Conservation (phyloP, 768 basidiomycete species). For the Tephrocybe sp. region DNA sequence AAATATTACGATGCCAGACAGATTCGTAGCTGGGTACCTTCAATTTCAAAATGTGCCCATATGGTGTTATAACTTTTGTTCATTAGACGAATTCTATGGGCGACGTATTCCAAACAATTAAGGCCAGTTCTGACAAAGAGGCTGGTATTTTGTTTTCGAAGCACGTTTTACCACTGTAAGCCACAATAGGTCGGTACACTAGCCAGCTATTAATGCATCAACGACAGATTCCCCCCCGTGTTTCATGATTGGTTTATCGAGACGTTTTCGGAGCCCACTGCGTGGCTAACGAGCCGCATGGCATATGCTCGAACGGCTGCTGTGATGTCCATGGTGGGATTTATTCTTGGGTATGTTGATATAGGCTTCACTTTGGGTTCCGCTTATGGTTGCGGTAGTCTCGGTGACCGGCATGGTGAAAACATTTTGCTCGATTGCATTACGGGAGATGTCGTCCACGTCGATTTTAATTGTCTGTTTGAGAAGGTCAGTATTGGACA, state of each 20-base stretch:
- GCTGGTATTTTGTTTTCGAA: slow-evolving; percentile 48
- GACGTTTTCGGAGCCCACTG: slow-evolving; percentile 94
- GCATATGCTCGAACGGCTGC: slow-evolving; percentile 87
- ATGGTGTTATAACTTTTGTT: background rate
- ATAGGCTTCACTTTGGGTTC: background rate
- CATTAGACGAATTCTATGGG: slow-evolving; percentile 43
- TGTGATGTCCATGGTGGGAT: slow-evolving; percentile 99
- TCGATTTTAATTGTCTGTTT: slow-evolving; percentile 97
- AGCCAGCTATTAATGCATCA: background rate
- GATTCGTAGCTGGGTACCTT: slow-evolving; percentile 39
- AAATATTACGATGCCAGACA: slow-evolving; percentile 57
- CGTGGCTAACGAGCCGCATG: slow-evolving; percentile 89
- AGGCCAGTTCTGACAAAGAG: slow-evolving; percentile 44
- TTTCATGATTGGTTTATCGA: slow-evolving; percentile 98
- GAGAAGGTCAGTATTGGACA: slow-evolving; percentile 64
- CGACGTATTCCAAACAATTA: slow-evolving; percentile 47
- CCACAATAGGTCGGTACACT: background rate
- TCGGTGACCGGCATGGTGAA: slow-evolving; percentile 97
- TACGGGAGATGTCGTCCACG: slow-evolving; percentile 90
- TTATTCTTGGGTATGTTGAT: slow-evolving; percentile 78
- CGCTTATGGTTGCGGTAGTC: slow-evolving; percentile 36
- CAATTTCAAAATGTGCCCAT: background rate
- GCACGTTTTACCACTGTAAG: slow-evolving; percentile 59
- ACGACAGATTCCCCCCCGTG: slow-evolving; percentile 68
- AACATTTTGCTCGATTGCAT: slow-evolving; percentile 91